phyloP scores from a whole-genome alignment of 1,139 yeast genomes.

The Yamadazyma atmosphaerica region DNA sequence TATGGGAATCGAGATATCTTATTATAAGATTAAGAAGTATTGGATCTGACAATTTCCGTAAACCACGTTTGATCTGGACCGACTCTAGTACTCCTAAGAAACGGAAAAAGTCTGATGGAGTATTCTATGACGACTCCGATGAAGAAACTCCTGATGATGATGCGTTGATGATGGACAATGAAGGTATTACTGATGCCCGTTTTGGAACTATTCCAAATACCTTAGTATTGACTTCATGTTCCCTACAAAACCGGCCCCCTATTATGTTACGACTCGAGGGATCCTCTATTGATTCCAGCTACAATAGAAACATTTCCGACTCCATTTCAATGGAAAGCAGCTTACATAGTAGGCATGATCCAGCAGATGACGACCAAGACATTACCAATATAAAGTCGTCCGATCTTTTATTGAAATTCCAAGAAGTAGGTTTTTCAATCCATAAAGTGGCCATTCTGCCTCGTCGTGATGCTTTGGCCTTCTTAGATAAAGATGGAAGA shows the following conservation, averaged over 20 bases:
- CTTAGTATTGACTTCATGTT: constrained; percentile 37
- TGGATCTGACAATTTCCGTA: constrained; percentile 31
- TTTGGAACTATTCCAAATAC: constrained; percentile 49
- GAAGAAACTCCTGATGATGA: constrained; percentile 26
- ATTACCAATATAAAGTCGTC: constrained; percentile 29
- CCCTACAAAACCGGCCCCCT: constrained; percentile 39
- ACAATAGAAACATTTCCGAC: constrained; percentile 16
- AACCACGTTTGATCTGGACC: constrained; percentile 64
- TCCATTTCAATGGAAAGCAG: constrained; percentile 20
- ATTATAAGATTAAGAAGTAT: constrained; percentile 61
- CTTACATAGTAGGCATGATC: constrained; percentile 18
- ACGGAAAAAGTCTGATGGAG: constrained; percentile 19
- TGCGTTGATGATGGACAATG: constrained; percentile 62
- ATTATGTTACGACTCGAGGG: constrained; percentile 37
- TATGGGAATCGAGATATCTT: constrained; percentile 76
- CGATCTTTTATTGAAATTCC: constrained; percentile 48
- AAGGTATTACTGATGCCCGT: constrained; percentile 83
- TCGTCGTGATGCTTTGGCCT: constrained; percentile 81
- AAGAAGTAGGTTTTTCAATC: constrained; percentile 80
- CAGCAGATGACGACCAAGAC: constrained; percentile 19
- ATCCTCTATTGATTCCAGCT: constrained; percentile 27
- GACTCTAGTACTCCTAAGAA: constrained; percentile 24
- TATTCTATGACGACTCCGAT: constrained; percentile 17
- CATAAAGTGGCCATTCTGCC: constrained; percentile 79
- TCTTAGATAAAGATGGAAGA: constrained; percentile 74